These are phyloP conservation scores for Epichloe sylvatica DNA, from an alignment of 2,329 filamentous ascomycete genomes.

Conservation along the genomic window DNA sequence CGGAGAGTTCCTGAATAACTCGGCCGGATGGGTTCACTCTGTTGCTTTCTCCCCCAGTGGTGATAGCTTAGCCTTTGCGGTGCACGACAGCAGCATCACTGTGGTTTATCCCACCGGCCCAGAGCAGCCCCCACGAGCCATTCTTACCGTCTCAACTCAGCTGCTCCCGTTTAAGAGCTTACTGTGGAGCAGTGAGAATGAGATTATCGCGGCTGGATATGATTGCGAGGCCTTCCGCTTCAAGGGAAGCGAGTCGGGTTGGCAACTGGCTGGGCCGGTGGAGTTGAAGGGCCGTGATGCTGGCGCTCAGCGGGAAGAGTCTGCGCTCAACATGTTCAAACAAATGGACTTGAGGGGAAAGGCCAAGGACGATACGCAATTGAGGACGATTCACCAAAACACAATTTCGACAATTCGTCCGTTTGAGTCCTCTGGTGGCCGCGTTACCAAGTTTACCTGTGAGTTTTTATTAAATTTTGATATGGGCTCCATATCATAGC, in stretches of 20 bases:
- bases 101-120: conserved; percentile 88
- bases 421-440: conserved; percentile 52
- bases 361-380: conserved; percentile 76
- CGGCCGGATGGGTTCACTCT: conserved; percentile 90
- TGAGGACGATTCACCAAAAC: conserved; percentile 95
- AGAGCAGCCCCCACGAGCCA: conserved; percentile 79
- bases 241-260: conserved; percentile 62
- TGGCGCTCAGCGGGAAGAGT: conserved; percentile 64
- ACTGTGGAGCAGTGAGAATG: conserved; percentile 80
- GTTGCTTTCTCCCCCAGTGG: conserved; percentile 82
- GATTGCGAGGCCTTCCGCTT: conserved; percentile 85
- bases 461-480: conserved; percentile 31
- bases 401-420: conserved; percentile 75
- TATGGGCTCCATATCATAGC: not conserved
- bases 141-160: conserved; percentile 80
- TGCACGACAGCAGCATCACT: conserved; percentile 92
- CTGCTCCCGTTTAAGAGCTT: conserved; percentile 84
- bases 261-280: conserved; percentile 70
- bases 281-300: conserved; percentile 56
- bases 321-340: conserved; percentile 91
- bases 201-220: conserved; percentile 92
- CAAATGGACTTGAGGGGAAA: conserved; percentile 99
- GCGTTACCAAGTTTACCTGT: conserved; percentile 75
- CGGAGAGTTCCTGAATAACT: conserved; percentile 90
- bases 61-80: conserved; percentile 82